These are phyloP conservation scores for Fusarium tuaranense DNA, from an alignment of 2,329 filamentous ascomycete species.

Conservation along the genomic window DNA sequence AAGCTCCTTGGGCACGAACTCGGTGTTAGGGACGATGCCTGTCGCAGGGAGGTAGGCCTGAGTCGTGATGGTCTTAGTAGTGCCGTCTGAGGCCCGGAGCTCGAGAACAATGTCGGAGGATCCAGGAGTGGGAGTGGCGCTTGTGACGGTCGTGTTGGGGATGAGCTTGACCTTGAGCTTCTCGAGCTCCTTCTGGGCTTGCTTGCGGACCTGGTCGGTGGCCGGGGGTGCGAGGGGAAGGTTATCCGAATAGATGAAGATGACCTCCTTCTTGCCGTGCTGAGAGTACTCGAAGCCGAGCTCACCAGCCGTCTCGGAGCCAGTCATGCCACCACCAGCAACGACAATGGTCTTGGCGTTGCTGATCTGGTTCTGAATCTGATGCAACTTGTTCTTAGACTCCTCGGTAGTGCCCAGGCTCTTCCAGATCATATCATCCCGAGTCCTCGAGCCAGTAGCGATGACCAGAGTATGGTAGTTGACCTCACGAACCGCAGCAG, in stretches of 20 bases:
- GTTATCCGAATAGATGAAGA: slow-evolving; percentile 54
- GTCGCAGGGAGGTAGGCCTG: slow-evolving; percentile 62
- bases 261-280: slow-evolving; percentile 58
- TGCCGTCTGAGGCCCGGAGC: slow-evolving; percentile 49
- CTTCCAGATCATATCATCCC: slow-evolving; percentile 63
- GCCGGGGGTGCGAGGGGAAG: slow-evolving; percentile 53
- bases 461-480: slow-evolving; percentile 66
- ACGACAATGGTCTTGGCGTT: slow-evolving; percentile 62
- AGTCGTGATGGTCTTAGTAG: slow-evolving; percentile 52
- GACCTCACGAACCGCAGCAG: slow-evolving; percentile 49
- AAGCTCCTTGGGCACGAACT: slow-evolving; percentile 54
- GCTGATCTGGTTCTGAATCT: slow-evolving; percentile 52
- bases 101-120: slow-evolving; percentile 49
- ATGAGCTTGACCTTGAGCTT: slow-evolving; percentile 58
- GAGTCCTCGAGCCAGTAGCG: slow-evolving; percentile 63
- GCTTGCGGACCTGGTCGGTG: slow-evolving; percentile 54
- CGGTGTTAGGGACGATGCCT: slow-evolving; percentile 59
- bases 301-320: slow-evolving; percentile 64
- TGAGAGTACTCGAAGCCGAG: slow-evolving; percentile 60
- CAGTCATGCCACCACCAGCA: slow-evolving; percentile 63
- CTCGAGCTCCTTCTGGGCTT: slow-evolving; percentile 54
- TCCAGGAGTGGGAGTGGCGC: slow-evolving; percentile 35
- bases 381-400: slow-evolving; percentile 54
- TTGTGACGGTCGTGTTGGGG: slow-evolving; percentile 53
- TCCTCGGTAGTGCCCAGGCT: slow-evolving; percentile 54